Evolutionary conservation across 352 stramenopile genomes (phyloP).

Genomic region (Thalassiosira exigua): DNA sequence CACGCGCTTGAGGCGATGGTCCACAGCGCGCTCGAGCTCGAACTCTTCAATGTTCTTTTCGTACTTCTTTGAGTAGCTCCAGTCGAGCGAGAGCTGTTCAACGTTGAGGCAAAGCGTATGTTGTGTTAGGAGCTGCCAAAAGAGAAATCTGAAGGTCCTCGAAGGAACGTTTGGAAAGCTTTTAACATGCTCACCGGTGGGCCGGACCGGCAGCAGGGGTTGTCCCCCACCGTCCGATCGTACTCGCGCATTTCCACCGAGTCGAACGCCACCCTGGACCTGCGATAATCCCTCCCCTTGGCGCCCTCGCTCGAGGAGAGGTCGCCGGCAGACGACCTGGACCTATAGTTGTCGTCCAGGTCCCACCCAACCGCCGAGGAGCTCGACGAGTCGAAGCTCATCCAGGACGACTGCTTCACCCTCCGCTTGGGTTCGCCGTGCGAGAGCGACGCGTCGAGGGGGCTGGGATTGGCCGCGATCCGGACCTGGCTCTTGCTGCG

Average conservation of each 20-base stretch:
- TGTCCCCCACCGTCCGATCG: conserved; percentile 45
- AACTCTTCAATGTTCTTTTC: conserved; percentile 40
- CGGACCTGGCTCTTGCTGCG: too few species aligned
- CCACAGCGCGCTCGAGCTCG: conserved; percentile 26
- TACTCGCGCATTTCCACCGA: conserved; percentile 51
- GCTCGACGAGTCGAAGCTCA: conserved; percentile 7
- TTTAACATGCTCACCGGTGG: conserved; percentile 27
- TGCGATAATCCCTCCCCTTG: neutral
- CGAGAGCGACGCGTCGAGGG: too few species aligned
- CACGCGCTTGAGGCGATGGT: conserved; percentile 16
- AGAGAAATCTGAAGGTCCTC: neutral
- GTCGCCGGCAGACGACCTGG: too few species aligned
- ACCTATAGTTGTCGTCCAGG: too few species aligned
- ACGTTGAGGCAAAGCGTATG: neutral
- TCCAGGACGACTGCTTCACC: too few species aligned
- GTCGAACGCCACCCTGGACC: conserved; percentile 44
- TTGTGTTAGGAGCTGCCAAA: neutral
- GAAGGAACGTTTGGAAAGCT: too few species aligned
- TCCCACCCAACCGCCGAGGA: conserved; percentile 8
- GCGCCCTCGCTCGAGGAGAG: too few species aligned
- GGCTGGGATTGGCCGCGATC: too few species aligned
- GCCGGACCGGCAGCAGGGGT: conserved; percentile 40
- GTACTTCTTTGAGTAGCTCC: conserved; percentile 43
- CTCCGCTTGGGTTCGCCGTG: too few species aligned
- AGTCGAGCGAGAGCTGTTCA: conserved; percentile 34